Conservation (phyloP, 1,139 yeast genomes). For the Protomyces inouyei region DNA sequence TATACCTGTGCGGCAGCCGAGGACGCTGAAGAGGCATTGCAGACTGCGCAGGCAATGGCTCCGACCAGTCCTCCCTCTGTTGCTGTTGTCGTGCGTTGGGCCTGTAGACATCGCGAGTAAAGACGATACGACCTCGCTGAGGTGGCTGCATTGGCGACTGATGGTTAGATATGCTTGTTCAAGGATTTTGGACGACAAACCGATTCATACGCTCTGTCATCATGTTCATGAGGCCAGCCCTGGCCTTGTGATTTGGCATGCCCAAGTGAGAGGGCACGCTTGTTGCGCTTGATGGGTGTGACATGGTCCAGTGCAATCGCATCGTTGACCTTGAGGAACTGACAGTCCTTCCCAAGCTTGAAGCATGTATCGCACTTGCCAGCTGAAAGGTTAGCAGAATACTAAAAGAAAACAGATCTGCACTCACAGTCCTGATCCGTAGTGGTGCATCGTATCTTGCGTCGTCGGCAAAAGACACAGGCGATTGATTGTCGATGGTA, state of each 20-base stretch:
- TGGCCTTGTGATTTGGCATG: background rate
- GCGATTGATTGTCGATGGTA: slow-evolving; percentile 24
- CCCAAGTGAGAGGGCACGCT: background rate
- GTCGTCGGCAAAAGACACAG: slow-evolving; percentile 21
- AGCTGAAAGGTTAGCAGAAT: background rate
- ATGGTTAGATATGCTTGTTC: background rate
- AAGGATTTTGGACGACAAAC: background rate
- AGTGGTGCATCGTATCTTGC: slow-evolving; percentile 18
- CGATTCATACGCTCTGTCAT: background rate
- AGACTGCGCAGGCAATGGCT: background rate
- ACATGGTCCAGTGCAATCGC: background rate
- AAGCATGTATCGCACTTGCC: slow-evolving; percentile 23
- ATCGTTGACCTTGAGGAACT: slow-evolving; percentile 21
- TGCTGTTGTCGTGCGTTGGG: background rate
- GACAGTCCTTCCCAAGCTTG: slow-evolving; percentile 17
- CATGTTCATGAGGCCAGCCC: background rate
- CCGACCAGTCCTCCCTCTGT: background rate
- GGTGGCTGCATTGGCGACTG: background rate
- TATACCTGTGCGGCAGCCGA: background rate
- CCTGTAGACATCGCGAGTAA: background rate
- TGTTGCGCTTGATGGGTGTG: background rate
- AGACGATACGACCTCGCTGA: background rate
- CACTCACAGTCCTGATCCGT: slow-evolving; percentile 5
- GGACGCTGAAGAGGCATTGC: background rate
- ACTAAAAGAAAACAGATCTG: background rate